Evolutionary conservation across 2,329 filamentous ascomycete species (phyloP).

Genomic region (Botrytis cinerea): DNA sequence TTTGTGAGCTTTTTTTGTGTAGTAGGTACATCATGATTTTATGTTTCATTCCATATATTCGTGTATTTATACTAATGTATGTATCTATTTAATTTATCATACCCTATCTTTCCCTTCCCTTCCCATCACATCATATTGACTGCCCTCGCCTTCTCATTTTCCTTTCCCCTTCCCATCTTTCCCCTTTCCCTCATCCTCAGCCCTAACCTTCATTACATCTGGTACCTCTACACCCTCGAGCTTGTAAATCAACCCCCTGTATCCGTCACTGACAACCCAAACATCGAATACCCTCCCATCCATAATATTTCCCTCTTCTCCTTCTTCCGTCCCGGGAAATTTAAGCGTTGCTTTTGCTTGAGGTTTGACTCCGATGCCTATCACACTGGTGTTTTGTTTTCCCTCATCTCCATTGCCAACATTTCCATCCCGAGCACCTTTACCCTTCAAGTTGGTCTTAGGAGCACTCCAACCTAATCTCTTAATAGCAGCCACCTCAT

Average conservation of each 20-base stretch:
- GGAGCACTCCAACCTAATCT: slow-evolving; percentile 69
- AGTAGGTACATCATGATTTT: background rate
- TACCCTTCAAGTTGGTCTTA: slow-evolving; percentile 37
- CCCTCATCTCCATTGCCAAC: slow-evolving; percentile 83
- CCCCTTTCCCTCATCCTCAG: slow-evolving; percentile 25
- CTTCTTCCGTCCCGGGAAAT: slow-evolving; percentile 50
- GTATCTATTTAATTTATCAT: background rate
- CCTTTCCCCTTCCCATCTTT: slow-evolving; percentile 32
- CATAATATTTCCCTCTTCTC: slow-evolving; percentile 34
- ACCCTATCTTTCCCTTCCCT: background rate
- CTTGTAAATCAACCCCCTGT: slow-evolving; percentile 67
- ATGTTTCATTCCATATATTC: background rate
- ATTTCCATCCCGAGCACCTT: slow-evolving; percentile 41
- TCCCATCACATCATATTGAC: background rate
- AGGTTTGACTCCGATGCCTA: slow-evolving; percentile 47
- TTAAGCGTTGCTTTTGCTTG: slow-evolving; percentile 60
- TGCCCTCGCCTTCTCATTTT: slow-evolving; percentile 7
- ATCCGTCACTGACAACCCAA: slow-evolving; percentile 80
- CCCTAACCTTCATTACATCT: slow-evolving; percentile 35
- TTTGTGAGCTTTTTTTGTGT: too few species aligned
- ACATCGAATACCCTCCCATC: slow-evolving; percentile 67
- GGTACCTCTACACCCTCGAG: slow-evolving; percentile 40
- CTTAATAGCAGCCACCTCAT: slow-evolving; percentile 85
- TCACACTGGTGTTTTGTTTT: slow-evolving; percentile 44
- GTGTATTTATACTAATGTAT: background rate